phyloP scores from a whole-genome alignment of 331 rosid genomes.

The Malus hybrid region DNA sequence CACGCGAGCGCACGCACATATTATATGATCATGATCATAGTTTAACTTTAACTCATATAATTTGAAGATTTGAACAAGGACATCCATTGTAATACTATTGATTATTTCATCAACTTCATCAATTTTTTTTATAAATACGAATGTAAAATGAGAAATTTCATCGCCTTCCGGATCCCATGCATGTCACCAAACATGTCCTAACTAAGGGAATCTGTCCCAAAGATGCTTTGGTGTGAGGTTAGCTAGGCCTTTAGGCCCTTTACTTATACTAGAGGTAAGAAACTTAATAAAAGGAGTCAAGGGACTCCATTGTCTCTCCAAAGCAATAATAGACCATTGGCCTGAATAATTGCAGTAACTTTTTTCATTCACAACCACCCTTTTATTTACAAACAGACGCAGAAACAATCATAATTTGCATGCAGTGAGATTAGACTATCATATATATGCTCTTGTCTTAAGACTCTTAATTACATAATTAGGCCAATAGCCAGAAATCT shows the following conservation, averaged over 20 bases:
- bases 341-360: constrained; percentile 16
- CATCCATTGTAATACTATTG: no score
- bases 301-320: constrained; percentile 8
- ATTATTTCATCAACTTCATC: no score
- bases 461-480: background rate
- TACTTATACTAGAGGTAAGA: no score
- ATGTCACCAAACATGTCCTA: background rate
- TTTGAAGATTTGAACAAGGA: no score
- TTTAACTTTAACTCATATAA: fast-evolving
- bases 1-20: background rate
- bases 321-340: constrained; percentile 9
- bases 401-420: constrained; percentile 12
- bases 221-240: background rate
- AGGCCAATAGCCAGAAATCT: constrained; percentile 97
- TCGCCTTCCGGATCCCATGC: no score
- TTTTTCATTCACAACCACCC: constrained; percentile 13
- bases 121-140: no score
- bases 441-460: no score
- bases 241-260: background rate
- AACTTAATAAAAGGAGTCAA: background rate
- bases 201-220: background rate
- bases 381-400: constrained; percentile 42
- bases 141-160: no score
- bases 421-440: background rate
- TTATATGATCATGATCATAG: no score